Evolutionary conservation across 805 yeast genomes (phyloP).

Genomic region (Nakazawaea wyomingensis): DNA sequence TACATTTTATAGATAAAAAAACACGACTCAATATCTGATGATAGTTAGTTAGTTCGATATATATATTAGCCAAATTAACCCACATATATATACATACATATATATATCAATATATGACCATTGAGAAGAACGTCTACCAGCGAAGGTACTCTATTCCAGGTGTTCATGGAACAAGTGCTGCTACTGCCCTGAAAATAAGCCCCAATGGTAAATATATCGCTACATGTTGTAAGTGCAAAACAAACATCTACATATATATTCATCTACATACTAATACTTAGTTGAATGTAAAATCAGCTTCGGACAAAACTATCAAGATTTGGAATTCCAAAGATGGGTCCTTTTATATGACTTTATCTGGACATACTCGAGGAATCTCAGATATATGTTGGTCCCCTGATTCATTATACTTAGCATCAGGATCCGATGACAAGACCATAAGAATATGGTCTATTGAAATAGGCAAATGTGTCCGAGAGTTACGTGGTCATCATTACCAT

Average conservation of each 20-base stretch:
- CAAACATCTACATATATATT: too few species aligned
- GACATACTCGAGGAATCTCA: conserved; percentile 70
- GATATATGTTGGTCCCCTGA: conserved; percentile 78
- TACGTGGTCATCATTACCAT: conserved; percentile 81
- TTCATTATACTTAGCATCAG: conserved; percentile 68
- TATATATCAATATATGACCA: neutral
- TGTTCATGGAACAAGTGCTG: conserved; percentile 17
- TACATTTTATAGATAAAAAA: too few species aligned
- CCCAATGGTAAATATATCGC: conserved; percentile 60
- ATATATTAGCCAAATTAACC: too few species aligned
- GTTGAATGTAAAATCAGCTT: too few species aligned
- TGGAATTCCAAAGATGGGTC: conserved; percentile 42
- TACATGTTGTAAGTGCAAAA: conserved; percentile 28
- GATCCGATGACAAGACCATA: conserved; percentile 79
- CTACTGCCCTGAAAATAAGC: conserved; percentile 50
- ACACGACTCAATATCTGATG: too few species aligned
- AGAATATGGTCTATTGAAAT: conserved; percentile 61
- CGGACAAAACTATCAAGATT: conserved; percentile 54
- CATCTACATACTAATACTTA: too few species aligned
- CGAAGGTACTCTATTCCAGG: conserved; percentile 6
- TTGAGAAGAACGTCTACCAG: conserved; percentile 1
- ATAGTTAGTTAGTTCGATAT: too few species aligned
- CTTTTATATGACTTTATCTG: conserved; percentile 32
- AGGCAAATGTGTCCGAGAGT: conserved; percentile 43
- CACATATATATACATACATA: neutral